These are phyloP conservation scores for Rhinocladiella similis DNA, from an alignment of 2,329 filamentous ascomycete genomes.

Conservation along the genomic window DNA sequence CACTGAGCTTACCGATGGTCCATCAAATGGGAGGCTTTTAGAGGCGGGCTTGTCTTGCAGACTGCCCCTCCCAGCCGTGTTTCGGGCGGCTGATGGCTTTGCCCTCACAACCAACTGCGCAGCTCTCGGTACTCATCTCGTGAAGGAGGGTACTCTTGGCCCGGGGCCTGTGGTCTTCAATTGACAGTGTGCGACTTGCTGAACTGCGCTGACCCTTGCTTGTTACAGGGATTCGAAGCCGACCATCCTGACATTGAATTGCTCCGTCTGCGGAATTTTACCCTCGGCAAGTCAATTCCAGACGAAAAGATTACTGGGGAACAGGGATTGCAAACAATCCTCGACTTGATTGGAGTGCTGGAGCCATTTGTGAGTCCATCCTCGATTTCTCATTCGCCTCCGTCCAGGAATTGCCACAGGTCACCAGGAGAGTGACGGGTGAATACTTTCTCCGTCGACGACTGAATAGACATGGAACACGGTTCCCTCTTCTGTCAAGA, in stretches of 20 bases:
- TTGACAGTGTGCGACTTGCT: neutral
- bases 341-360: conserved; percentile 65
- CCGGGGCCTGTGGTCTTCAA: too few relatives aligned
- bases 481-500: conserved; percentile 1
- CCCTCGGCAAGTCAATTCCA: conserved; percentile 64
- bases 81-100: conserved; percentile 16
- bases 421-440: neutral
- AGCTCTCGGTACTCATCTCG: conserved; percentile 9
- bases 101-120: conserved; percentile 2
- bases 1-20: neutral
- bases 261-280: conserved; percentile 78
- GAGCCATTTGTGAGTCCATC: conserved; percentile 72
- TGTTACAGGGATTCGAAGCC: conserved; percentile 66
- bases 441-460: conserved; percentile 2
- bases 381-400: conserved; percentile 25
- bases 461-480: conserved; percentile 2
- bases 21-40: neutral
- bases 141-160: too few relatives aligned
- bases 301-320: conserved; percentile 65
- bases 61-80: conserved; percentile 9
- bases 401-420: conserved; percentile 16
- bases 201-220: conserved; percentile 9
- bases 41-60: neutral
- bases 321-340: conserved; percentile 65
- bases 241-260: conserved; percentile 79